Conservation (phyloP, 2,329 filamentous ascomycete genomes). For the Phoma sp. region DNA sequence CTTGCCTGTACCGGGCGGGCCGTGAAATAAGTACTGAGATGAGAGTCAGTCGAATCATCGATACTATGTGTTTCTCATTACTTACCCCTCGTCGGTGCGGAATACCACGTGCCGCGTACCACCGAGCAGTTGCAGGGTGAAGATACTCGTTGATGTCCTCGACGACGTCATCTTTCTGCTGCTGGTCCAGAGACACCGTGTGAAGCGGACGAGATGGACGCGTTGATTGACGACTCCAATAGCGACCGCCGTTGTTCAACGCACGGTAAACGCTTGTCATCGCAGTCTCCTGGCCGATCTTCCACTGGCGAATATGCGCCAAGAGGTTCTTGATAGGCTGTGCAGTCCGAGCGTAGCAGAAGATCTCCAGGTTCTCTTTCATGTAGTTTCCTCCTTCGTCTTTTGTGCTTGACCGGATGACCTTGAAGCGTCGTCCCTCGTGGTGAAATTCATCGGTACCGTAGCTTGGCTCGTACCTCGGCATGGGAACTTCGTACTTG, state of each 20-base stretch:
- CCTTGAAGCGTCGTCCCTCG: conserved; percentile 46
- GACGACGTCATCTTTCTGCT: conserved; percentile 70
- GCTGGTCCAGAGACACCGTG: conserved; percentile 74
- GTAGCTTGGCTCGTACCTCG: conserved; percentile 57
- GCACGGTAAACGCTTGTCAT: conserved; percentile 55
- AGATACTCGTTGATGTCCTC: conserved; percentile 80
- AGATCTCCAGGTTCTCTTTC: conserved; percentile 53
- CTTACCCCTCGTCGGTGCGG: conserved; percentile 74
- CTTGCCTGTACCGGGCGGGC: conserved; percentile 82
- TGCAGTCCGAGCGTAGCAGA: conserved; percentile 56
- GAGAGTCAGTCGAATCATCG: background rate
- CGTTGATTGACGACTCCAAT: conserved; percentile 52
- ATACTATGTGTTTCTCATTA: too few relatives aligned
- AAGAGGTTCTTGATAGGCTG: conserved; percentile 57
- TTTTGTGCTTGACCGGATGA: conserved; percentile 49
- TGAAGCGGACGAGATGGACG: conserved; percentile 73
- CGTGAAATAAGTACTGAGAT: conserved; percentile 72
- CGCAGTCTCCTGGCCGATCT: conserved; percentile 49
- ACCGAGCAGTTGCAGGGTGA: conserved; percentile 71
- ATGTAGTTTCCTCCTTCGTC: conserved; percentile 35
- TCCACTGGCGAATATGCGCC: conserved; percentile 52
- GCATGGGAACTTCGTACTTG: conserved; percentile 23
- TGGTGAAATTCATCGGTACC: conserved; percentile 54
- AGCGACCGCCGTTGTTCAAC: conserved; percentile 36
- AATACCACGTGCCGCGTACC: conserved; percentile 84